phyloP scores from a whole-genome alignment of 2,329 filamentous ascomycete species.

The Cryoendolithus antarcticus region DNA sequence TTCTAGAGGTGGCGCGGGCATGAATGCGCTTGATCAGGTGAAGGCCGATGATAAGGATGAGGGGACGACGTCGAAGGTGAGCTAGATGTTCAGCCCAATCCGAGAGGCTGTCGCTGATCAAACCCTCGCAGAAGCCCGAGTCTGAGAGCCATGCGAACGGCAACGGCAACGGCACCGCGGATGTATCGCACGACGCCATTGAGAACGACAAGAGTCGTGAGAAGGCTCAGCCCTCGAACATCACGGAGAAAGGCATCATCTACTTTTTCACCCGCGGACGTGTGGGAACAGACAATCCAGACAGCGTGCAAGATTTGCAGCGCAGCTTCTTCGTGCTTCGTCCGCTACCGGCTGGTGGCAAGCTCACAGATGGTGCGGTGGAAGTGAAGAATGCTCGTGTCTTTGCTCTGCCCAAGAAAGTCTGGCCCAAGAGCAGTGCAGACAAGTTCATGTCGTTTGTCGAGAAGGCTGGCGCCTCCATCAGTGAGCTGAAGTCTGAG shows the following conservation, averaged over 20 bases:
- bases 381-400: conserved; percentile 54
- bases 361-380: conserved; percentile 47
- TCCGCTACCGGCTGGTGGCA: conserved; percentile 57
- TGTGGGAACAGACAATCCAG: conserved; percentile 59
- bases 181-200: conserved; percentile 26
- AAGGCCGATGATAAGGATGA: conserved; percentile 19
- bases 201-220: conserved; percentile 39
- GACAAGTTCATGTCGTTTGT: conserved; percentile 76
- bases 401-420: conserved; percentile 73
- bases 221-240: conserved; percentile 42
- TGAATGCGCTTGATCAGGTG: conserved; percentile 18
- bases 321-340: conserved; percentile 70
- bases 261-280: conserved; percentile 82
- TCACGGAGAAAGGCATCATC: conserved; percentile 78
- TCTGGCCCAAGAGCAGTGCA: conserved; percentile 53
- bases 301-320: conserved; percentile 58
- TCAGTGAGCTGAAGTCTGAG: conserved; percentile 57
- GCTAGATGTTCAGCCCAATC: not conserved
- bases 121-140: not conserved
- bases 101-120: conserved; percentile 1
- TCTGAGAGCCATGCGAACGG: conserved; percentile 1
- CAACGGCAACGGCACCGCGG: conserved; percentile 1
- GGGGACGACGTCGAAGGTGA: conserved; percentile 9
- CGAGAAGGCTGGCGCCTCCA: conserved; percentile 55
- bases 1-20: conserved; percentile 12